phyloP scores from a whole-genome alignment of 2,329 filamentous ascomycete genomes.

The Trichoderma sp. region DNA sequence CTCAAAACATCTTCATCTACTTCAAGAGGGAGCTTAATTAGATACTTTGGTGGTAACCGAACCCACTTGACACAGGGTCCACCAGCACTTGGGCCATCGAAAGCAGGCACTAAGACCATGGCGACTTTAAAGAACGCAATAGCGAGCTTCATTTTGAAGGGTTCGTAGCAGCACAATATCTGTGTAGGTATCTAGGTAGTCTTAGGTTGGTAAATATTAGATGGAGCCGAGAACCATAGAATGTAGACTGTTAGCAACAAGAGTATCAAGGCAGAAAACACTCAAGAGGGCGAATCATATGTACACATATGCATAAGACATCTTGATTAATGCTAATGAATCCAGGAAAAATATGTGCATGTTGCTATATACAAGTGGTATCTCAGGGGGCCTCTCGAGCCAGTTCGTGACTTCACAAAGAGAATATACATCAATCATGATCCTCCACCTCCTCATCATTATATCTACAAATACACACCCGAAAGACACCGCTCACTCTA shows the following conservation, averaged over 20 bases:
- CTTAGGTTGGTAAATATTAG: no score
- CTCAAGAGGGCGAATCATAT: neutral
- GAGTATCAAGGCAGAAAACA: neutral
- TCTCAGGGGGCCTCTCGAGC: conserved; percentile 18
- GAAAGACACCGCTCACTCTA: conserved; percentile 38
- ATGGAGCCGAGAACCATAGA: no score
- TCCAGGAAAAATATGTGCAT: conserved; percentile 2
- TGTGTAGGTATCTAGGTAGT: no score
- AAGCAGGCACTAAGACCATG: neutral
- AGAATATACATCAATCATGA: conserved; percentile 20
- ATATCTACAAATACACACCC: conserved; percentile 10
- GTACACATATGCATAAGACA: neutral
- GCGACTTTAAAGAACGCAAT: neutral
- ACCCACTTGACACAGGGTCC: neutral
- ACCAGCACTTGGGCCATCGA: neutral
- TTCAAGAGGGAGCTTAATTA: neutral
- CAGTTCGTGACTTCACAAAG: conserved; percentile 16
- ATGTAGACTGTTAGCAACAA: neutral
- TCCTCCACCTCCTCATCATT: neutral
- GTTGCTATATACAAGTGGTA: conserved; percentile 18
- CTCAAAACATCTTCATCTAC: neutral
- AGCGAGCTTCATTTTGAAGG: neutral
- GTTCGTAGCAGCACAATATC: neutral
- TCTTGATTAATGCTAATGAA: neutral
- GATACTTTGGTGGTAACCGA: neutral